phyloP scores from a whole-genome alignment of 2,329 filamentous ascomycete species.

The Colletotrichum tofieldiae region DNA sequence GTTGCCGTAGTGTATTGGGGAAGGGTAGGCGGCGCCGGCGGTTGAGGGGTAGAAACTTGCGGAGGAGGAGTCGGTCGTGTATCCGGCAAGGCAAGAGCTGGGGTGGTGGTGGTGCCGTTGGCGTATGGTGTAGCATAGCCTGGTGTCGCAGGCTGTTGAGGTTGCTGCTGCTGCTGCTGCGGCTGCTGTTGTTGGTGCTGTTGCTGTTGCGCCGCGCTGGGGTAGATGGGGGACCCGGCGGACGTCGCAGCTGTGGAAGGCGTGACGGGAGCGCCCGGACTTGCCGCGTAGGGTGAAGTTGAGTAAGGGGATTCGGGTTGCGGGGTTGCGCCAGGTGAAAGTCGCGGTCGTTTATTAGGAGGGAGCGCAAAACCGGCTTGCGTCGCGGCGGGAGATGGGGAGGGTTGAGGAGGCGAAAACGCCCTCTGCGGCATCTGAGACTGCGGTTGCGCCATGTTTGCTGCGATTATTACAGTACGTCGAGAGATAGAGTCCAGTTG shows the following conservation, averaged over 20 bases:
- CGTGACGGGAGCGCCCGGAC: conserved; percentile 60
- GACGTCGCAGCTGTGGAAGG: conserved; percentile 56
- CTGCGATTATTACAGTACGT: conserved; percentile 16
- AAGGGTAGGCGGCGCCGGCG: conserved; percentile 35
- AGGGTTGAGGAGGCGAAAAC: conserved; percentile 75
- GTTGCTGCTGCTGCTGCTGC: conserved; percentile 21
- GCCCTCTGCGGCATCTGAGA: conserved; percentile 66
- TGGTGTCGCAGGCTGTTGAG: conserved; percentile 47
- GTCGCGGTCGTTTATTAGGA: conserved; percentile 80
- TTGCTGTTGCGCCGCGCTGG: conserved; percentile 25
- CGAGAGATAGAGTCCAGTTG: conserved; percentile 25
- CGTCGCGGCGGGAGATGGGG: conserved; percentile 73
- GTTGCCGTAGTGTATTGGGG: conserved; percentile 45
- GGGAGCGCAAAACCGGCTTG: conserved; percentile 72
- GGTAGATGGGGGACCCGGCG: conserved; percentile 55
- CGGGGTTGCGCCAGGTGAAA: conserved; percentile 79
- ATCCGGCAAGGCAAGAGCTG: conserved; percentile 45
- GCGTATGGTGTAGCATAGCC: conserved; percentile 57
- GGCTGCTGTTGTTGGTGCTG: conserved; percentile 15
- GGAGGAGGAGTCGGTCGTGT: conserved; percentile 43
- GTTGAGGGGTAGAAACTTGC: conserved; percentile 44
- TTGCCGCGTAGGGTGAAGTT: conserved; percentile 65
- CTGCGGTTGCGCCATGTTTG: conserved; percentile 73
- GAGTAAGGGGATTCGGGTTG: conserved; percentile 76
- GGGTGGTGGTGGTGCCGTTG: conserved; percentile 55